These are phyloP conservation scores for Azolla pinnata DNA, from an alignment of 75 land plant species.

Conservation along the genomic window DNA sequence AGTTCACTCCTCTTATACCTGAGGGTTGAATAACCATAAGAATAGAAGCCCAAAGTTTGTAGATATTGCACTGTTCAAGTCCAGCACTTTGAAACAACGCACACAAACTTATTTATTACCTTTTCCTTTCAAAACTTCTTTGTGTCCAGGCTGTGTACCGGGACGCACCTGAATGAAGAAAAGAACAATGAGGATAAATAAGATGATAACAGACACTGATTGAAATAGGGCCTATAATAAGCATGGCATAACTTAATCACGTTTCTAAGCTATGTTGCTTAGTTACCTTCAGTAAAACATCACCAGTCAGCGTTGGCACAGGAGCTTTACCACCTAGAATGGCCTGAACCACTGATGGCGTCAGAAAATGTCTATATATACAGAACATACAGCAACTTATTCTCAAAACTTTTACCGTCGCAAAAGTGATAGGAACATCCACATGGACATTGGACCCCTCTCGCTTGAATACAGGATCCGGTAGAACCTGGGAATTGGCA, in stretches of 20 bases:
- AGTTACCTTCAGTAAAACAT: constrained; percentile 24
- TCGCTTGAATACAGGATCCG: constrained; percentile 29
- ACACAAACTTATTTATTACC: constrained; percentile 15
- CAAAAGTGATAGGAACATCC: constrained; percentile 18
- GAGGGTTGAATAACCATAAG: constrained; percentile 1
- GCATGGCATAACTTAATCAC: not conserved
- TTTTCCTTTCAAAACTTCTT: constrained; percentile 34
- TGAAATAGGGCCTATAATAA: not conserved
- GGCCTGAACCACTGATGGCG: constrained; percentile 28
- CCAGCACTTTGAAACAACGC: not conserved
- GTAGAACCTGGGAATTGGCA: constrained; percentile 22
- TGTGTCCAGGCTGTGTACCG: constrained; percentile 35
- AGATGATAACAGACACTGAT: not conserved
- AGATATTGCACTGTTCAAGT: not conserved
- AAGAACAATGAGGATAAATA: not conserved
- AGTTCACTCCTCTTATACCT: not conserved
- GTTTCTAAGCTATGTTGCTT: not conserved
- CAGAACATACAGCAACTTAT: not conserved
- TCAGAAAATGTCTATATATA: too few relatives aligned
- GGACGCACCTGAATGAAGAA: constrained; percentile 22
- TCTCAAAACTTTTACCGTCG: too few relatives aligned
- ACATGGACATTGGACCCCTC: constrained; percentile 32
- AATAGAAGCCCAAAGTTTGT: not conserved
- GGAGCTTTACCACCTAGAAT: constrained; percentile 30
- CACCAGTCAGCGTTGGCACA: constrained; percentile 37